These are phyloP conservation scores for Calocybe gambosa DNA, from an alignment of 1,284 basidiomycete species.

Conservation along the genomic window DNA sequence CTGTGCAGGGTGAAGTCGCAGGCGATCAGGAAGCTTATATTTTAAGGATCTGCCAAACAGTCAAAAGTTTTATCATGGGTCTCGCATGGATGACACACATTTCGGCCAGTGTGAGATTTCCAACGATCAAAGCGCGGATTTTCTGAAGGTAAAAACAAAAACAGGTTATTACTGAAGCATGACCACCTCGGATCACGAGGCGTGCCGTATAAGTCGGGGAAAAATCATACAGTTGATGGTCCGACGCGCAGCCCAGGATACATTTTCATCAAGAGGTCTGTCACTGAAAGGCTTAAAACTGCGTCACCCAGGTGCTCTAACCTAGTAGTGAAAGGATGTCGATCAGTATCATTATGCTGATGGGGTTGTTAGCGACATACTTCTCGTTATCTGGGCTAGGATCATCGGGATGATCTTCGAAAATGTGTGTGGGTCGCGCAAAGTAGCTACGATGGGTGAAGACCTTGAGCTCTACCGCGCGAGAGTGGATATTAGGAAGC, in stretches of 20 bases:
- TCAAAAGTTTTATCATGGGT: conserved; percentile 2
- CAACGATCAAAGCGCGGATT: conserved; percentile 65
- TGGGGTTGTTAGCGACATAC: conserved; percentile 30
- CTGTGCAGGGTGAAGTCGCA: conserved; percentile 64
- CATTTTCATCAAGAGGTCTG: conserved; percentile 51
- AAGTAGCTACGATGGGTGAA: conserved; percentile 70
- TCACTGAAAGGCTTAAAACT: conserved; percentile 62
- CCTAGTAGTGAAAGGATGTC: conserved; percentile 30
- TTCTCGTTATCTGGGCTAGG: conserved; percentile 74
- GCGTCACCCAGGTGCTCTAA: conserved; percentile 70
- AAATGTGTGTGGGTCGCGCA: conserved; percentile 62
- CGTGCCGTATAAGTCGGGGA: conserved; percentile 12
- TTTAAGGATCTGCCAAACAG: conserved; percentile 43
- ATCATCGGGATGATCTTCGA: conserved; percentile 65
- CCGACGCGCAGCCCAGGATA: conserved; percentile 69
- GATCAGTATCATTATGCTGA: not conserved
- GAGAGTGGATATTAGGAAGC: conserved; percentile 43
- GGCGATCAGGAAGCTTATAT: conserved; percentile 53
- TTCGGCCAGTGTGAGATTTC: conserved; percentile 63
- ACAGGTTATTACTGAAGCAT: not conserved
- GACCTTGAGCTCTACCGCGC: conserved; percentile 41
- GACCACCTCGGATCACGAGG: conserved; percentile 11
- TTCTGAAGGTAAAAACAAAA: conserved; percentile 58
- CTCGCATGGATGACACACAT: conserved; percentile 39
- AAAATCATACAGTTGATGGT: conserved; percentile 55